Percentiles rank a stretch among this genome's conserved stretches.
These are phyloP conservation scores for Bidens hawaiensis DNA, from an alignment of 140 eudicot genomes.

Conservation along the genomic window DNA sequence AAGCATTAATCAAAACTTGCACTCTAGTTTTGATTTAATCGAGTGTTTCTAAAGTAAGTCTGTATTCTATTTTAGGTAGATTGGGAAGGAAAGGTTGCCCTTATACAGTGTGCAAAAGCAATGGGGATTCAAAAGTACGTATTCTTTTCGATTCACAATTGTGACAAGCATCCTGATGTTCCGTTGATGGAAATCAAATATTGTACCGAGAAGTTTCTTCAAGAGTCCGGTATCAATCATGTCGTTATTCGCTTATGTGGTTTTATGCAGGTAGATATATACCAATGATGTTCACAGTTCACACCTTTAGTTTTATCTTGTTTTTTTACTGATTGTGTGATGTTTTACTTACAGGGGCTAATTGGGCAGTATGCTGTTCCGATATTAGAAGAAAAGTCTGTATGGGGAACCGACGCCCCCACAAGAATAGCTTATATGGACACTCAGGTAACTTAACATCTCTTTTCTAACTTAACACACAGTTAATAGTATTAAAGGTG, in stretches of 20 bases:
- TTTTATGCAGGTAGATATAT: constrained; percentile 99
- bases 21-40: too few relatives aligned
- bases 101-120: constrained; percentile 98
- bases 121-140: constrained; percentile 92
- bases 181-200: constrained; percentile 95
- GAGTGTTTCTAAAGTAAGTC: too few relatives aligned
- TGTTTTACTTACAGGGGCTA: constrained; percentile 58
- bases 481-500: not conserved
- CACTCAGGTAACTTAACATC: constrained; percentile 62
- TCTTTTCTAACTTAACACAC: not conserved
- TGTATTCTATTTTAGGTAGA: constrained; percentile 99
- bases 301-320: too few relatives aligned
- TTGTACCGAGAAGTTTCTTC: constrained; percentile 91
- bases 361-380: constrained; percentile 99
- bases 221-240: constrained; percentile 75
- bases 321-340: too few relatives aligned
- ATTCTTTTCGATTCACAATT: constrained; percentile 89
- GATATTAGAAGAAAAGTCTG: constrained; percentile 92
- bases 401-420: constrained; percentile 99
- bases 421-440: constrained; percentile 98
- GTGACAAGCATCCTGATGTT: constrained; percentile 99
- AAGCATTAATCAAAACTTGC: too few relatives aligned
- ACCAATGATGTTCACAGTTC: too few relatives aligned
- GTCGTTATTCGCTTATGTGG: constrained; percentile 84
- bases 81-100: constrained; percentile 99